Conservation (phyloP, 169 alveolate genomes). For the Perkinsus chesapeaki region DNA sequence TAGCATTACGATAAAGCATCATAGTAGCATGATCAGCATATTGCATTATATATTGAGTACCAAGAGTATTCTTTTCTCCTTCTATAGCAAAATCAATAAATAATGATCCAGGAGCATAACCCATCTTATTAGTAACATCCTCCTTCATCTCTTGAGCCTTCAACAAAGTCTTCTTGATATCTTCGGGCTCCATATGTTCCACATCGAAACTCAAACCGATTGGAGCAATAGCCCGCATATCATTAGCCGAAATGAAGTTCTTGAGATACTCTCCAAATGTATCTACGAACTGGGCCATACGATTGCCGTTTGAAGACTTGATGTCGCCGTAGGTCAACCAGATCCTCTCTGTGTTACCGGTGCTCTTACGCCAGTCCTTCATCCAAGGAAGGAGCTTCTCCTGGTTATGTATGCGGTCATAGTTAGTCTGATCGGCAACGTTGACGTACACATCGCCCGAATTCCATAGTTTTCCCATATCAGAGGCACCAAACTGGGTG, state of each 20-base stretch:
- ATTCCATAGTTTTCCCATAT: not conserved
- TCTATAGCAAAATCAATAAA: not conserved
- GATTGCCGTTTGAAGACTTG: not conserved
- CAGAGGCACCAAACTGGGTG: not conserved
- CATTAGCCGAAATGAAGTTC: not conserved
- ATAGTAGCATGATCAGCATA: not conserved
- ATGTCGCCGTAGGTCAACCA: not conserved
- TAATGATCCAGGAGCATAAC: not conserved
- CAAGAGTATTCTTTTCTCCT: not conserved
- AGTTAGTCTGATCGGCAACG: not conserved
- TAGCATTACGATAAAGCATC: not conserved
- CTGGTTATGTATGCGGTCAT: not conserved
- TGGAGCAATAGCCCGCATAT: not conserved
- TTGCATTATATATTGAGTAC: not conserved
- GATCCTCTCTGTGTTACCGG: not conserved
- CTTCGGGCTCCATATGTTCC: not conserved
- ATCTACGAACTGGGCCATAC: not conserved
- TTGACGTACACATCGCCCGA: not conserved
- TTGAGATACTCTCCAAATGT: not conserved
- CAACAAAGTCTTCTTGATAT: not conserved
- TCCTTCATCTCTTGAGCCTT: not conserved
- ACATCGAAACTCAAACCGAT: not conserved
- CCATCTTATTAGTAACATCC: not conserved
- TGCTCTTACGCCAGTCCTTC: not conserved
- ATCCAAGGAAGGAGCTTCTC: not conserved